These are phyloP conservation scores for Aspergillus ellipticus DNA, from an alignment of 495 filamentous ascomycete genomes.

Conservation along the genomic window DNA sequence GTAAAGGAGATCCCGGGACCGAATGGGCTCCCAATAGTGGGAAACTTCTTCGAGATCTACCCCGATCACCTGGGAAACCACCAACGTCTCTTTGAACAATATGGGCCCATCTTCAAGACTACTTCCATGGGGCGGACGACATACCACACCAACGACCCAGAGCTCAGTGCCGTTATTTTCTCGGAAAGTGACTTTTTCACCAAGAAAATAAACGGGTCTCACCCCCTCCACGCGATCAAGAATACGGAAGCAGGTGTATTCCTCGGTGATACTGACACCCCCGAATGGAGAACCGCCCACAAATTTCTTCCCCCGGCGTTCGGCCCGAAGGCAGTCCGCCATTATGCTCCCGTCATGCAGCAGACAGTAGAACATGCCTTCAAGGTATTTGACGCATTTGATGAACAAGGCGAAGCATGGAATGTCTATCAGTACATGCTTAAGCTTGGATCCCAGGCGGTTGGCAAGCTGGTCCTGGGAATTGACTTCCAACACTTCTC, in stretches of 20 bases:
- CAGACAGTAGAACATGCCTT: slow-evolving; percentile 34
- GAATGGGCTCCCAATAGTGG: slow-evolving; percentile 44
- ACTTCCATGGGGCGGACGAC: slow-evolving; percentile 49
- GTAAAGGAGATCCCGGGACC: slow-evolving; percentile 46
- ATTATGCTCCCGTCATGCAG: slow-evolving; percentile 52
- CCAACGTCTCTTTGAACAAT: slow-evolving; percentile 50
- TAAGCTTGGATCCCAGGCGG: slow-evolving; percentile 49
- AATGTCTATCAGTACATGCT: slow-evolving; percentile 58
- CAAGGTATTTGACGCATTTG: slow-evolving; percentile 49
- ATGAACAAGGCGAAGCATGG: slow-evolving; percentile 40
- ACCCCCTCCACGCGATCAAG: slow-evolving; percentile 49
- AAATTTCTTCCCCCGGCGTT: slow-evolving; percentile 55
- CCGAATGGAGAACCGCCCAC: slow-evolving; percentile 44
- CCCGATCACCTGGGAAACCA: slow-evolving; percentile 59
- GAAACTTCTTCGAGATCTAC: slow-evolving; percentile 53
- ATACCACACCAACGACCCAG: slow-evolving; percentile 49
- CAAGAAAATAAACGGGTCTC: slow-evolving; percentile 47
- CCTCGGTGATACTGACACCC: slow-evolving; percentile 48
- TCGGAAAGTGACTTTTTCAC: slow-evolving; percentile 46
- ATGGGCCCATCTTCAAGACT: slow-evolving; percentile 54
- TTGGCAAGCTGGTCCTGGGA: slow-evolving; percentile 45
- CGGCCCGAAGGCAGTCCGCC: slow-evolving; percentile 50
- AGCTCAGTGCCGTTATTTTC: slow-evolving; percentile 34
- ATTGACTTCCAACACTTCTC: slow-evolving; percentile 50
- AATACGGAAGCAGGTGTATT: slow-evolving; percentile 47